Conservation (phyloP, 768 basidiomycete genomes). For the Suillus tomentosus region DNA sequence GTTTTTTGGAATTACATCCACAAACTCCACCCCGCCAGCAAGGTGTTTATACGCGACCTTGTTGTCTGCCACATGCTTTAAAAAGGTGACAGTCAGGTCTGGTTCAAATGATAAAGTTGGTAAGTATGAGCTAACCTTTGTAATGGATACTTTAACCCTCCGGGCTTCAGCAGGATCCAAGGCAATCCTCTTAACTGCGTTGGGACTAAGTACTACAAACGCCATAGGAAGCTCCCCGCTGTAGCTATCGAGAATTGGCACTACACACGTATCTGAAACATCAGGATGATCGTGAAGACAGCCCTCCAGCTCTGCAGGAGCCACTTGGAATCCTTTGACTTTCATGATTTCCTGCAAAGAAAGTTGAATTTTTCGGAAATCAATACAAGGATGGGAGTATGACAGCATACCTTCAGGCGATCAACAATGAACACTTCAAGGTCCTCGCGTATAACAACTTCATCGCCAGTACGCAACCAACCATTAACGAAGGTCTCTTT, state of each 20-base stretch:
- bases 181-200: conserved; percentile 40
- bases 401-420: conserved; percentile 53
- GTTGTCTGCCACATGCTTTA: conserved; percentile 54
- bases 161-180: conserved; percentile 31
- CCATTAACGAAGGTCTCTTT: conserved; percentile 70
- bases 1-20: conserved; percentile 58
- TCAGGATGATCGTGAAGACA: conserved; percentile 62
- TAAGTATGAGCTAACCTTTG: conserved; percentile 38
- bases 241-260: conserved; percentile 67
- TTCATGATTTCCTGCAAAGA: conserved; percentile 60
- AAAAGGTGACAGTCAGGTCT: conserved; percentile 11
- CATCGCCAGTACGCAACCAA: conserved; percentile 75
- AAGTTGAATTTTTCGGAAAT: conserved; percentile 13
- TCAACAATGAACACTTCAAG: conserved; percentile 63
- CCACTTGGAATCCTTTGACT: conserved; percentile 72
- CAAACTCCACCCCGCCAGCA: conserved; percentile 58
- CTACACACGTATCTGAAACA: conserved; percentile 62
- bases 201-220: conserved; percentile 54
- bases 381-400: background rate
- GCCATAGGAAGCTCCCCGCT: conserved; percentile 75
- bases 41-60: conserved; percentile 62
- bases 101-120: background rate
- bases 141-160: conserved; percentile 47
- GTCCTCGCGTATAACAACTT: conserved; percentile 55
- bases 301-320: conserved; percentile 73